Evolutionary conservation across 352 stramenopile species (phyloP).

Genomic region (Globisporangium polare): DNA sequence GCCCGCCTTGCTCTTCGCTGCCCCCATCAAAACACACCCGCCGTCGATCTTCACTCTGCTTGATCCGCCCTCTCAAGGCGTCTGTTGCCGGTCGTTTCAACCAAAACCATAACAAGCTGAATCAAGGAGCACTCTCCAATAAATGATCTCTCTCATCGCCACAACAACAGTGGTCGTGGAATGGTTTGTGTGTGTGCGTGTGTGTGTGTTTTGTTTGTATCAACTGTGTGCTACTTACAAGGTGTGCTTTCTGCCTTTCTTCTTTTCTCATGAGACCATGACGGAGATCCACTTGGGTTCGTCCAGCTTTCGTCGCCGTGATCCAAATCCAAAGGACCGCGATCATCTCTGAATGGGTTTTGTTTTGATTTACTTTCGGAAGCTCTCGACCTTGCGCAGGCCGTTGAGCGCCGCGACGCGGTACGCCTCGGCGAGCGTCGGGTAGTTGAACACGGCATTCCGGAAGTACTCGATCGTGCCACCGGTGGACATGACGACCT

Average conservation of each 20-base stretch:
- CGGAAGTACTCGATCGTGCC: constrained; percentile 88
- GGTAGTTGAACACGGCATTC: constrained; percentile 92
- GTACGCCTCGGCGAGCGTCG: constrained; percentile 86
- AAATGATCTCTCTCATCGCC: too few species aligned
- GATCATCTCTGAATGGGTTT: not conserved
- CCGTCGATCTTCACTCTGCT: not conserved
- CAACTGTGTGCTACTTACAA: too few species aligned
- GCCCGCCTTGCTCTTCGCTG: not conserved
- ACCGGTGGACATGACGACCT: constrained; percentile 83
- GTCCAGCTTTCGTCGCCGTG: constrained; percentile 6
- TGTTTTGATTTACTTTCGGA: constrained; percentile 26
- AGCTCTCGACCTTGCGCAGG: constrained; percentile 62
- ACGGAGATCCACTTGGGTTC: too few species aligned
- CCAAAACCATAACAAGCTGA: too few species aligned
- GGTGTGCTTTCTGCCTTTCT: too few species aligned
- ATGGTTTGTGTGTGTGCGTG: too few species aligned
- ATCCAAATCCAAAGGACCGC: not conserved
- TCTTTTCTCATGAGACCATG: too few species aligned
- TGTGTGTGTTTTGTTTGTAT: too few species aligned
- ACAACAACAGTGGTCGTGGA: too few species aligned
- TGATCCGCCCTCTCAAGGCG: too few species aligned
- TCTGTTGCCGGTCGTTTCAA: too few species aligned
- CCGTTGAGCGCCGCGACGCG: constrained; percentile 77
- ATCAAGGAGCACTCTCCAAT: too few species aligned
- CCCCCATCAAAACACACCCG: not conserved